Evolutionary conservation across 2,329 filamentous ascomycete genomes (phyloP).

Genomic region (Diaporthe sp.): DNA sequence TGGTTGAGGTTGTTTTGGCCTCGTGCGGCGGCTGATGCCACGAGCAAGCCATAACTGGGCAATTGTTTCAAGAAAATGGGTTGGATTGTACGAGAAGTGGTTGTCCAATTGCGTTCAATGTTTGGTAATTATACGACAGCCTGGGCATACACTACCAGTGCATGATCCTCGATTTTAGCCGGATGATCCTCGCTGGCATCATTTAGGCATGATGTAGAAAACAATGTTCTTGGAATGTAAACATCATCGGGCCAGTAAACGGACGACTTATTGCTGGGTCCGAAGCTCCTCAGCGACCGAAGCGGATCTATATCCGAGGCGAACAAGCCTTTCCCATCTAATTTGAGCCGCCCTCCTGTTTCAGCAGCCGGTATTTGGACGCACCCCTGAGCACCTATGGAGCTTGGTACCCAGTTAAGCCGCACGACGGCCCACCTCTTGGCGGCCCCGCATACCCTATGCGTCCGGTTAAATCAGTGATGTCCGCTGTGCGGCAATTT

Average conservation of each 20-base stretch:
- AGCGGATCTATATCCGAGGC: conserved; percentile 24
- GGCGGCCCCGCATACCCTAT: conserved; percentile 14
- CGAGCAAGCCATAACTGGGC: neutral
- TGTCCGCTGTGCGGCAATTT: neutral
- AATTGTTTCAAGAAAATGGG: conserved; percentile 3
- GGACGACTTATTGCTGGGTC: neutral
- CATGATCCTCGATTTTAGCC: neutral
- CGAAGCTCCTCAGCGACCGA: neutral
- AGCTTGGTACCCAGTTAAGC: conserved; percentile 19
- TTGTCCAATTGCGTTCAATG: neutral
- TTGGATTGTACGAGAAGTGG: neutral
- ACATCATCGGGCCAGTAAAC: neutral
- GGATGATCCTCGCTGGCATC: conserved; percentile 3
- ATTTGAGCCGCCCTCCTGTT: conserved; percentile 25
- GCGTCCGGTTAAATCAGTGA: conserved; percentile 10
- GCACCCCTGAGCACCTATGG: conserved; percentile 3
- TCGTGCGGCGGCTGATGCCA: neutral
- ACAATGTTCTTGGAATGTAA: neutral
- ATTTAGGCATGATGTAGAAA: conserved; percentile 5
- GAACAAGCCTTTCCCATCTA: conserved; percentile 19
- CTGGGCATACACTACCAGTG: neutral
- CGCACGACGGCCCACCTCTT: neutral
- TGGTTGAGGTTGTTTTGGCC: neutral
- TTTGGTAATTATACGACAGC: neutral
- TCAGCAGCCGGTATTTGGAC: conserved; percentile 20